Base-by-base conservation (phyloP, 495 filamentous ascomycete genomes). In the Podospora pseudopauciseta region DNA sequence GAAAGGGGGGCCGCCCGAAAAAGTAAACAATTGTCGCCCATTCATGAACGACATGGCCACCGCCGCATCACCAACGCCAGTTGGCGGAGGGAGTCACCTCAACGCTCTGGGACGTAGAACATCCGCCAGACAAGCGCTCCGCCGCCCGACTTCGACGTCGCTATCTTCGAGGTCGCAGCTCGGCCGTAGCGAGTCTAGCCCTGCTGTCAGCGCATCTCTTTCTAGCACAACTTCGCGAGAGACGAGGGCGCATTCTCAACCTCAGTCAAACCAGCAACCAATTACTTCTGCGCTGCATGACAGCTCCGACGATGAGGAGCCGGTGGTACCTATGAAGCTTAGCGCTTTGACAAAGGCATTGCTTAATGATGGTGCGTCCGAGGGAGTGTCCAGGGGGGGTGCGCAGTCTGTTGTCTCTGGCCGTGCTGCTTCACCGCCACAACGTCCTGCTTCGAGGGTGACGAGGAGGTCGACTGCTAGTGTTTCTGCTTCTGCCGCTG, bases 331-430 rank as follows among this genome's bases (percentile, higher is more conserved):
- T 67, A 91, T 92, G 78, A 92, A 90, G 76, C 88, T 92, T 72
- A 93, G 90, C 72, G 91, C 91, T 44, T 84, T 90, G 49, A 91
- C 90, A 9, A 92, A 92, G 72, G 90, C 90, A 26, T 80, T 94
- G 15, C 80, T 94, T 6, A 87, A 90, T 65, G 89, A 89, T 70
- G 86, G 87, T 62, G 85, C 85, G 30, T 71, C 73, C 0, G 66
- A 69, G 11, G 68, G 62, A 27, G 30, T 4, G 2, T 61, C 59
- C 3, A 30, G 15, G 76, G 85, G 65, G 67, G 77, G 55, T 69
- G 80, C 18, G 83, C 39, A 49, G 39, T 49, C 39, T 49, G 39
- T 49, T 16, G 39, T 32, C 7, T 60, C 79, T 86, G 60, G 85
- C 84, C 73, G 86, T 83, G 73, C 87, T 68, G 86, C 84, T 19